Base-by-base conservation (phyloP, 2,329 filamentous ascomycete genomes). In the Curvularia sp. region DNA sequence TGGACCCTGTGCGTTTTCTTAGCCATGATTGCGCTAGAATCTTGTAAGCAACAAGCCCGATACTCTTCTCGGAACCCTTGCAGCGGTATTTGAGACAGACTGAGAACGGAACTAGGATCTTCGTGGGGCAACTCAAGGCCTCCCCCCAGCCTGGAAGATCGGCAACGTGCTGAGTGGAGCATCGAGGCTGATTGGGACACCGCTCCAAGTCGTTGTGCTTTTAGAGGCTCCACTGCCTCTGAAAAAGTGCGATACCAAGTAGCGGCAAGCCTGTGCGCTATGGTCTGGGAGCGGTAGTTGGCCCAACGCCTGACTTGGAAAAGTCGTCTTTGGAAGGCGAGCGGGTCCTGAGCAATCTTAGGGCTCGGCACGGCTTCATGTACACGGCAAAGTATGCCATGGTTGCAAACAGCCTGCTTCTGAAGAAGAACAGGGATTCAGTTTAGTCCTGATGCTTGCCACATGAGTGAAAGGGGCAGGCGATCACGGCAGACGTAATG, bases 11-110 rank as follows among this genome's bases (percentile, higher is more conserved):
- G 44, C 30, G 22, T 41, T 28, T 50, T 41, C 55, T 48, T 49
- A 38, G 47, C 49, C 46, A 33, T 33, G n/a, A 24, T 30, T 30
- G 48, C 60, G 60, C 60, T 62, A 62, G 53, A 57, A 57, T 60
- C 5, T 31, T 57, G 57, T 50, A 24, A 62, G 60, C 53, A 60
- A 48, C 12, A 60, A 54, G 46, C 39, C 60, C 60, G 57, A 60
- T 13, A 33, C 41, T 42, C 28, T 30, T 47, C 38, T 60, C 30
- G 33, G 41, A 48, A 57, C 57, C 57, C 53, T 54, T 57, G 60
- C 47, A 46, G 42, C 50, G 46, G 57, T 55, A 60, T 35, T 59
- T 39, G 60, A 60, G 44, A 51, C 47, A 53, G 43, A 38, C 18
- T 49, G n/a, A 31, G 48, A 49, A 42, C 55, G 35, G 52, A 46